Evolutionary conservation across 768 basidiomycete species (phyloP).

Genomic region (Tricholoma saponaceum): DNA sequence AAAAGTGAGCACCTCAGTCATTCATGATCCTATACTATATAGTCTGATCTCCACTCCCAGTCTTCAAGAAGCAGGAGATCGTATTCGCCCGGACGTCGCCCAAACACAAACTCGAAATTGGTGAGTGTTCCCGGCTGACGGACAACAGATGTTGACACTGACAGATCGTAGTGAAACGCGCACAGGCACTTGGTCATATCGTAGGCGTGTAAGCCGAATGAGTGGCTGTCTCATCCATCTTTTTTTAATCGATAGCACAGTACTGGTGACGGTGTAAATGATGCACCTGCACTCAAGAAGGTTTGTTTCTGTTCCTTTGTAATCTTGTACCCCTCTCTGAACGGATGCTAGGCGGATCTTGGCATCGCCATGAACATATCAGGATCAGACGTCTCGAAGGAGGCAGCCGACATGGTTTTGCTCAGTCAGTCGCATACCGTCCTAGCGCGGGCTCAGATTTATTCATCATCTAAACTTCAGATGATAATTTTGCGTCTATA

Average conservation of each 20-base stretch:
- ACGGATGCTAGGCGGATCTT: constrained; percentile 47
- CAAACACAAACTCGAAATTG: constrained; percentile 71
- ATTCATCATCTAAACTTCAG: constrained; percentile 20
- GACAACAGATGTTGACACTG: neutral
- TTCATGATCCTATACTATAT: neutral
- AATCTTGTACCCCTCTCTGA: neutral
- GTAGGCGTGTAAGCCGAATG: constrained; percentile 59
- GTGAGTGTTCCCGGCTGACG: constrained; percentile 25
- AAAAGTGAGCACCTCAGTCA: constrained; percentile 41
- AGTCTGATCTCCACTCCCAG: constrained; percentile 25
- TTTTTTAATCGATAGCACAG: constrained; percentile 22
- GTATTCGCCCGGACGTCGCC: constrained; percentile 72
- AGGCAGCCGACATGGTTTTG: constrained; percentile 73
- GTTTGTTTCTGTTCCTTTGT: constrained; percentile 11
- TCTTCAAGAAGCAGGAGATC: constrained; percentile 65
- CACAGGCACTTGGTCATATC: constrained; percentile 66
- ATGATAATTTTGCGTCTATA: constrained; percentile 71
- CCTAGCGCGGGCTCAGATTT: neutral
- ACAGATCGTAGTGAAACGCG: constrained; percentile 54
- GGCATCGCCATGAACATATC: constrained; percentile 77
- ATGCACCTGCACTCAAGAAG: constrained; percentile 68
- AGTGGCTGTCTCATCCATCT: neutral
- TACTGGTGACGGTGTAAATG: constrained; percentile 71
- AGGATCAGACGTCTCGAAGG: constrained; percentile 70
- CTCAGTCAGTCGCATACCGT: constrained; percentile 37